These are phyloP conservation scores for Quercus dentata DNA, from an alignment of 306 rosid species.

Conservation along the genomic window DNA sequence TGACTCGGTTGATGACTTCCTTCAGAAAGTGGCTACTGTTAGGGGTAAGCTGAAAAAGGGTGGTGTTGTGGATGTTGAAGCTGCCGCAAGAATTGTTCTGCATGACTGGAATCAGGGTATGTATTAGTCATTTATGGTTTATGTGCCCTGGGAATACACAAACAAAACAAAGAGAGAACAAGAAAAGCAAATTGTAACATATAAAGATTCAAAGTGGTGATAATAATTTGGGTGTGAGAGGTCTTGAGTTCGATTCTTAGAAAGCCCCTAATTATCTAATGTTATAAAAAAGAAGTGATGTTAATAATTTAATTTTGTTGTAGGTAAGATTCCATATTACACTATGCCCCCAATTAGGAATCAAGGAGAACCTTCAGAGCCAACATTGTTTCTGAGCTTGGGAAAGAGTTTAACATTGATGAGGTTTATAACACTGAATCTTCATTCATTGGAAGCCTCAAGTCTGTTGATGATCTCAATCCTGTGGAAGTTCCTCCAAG, in stretches of 20 bases:
- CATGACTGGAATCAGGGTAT: conserved; percentile 97
- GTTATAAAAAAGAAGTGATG: neutral
- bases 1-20: conserved; percentile 77
- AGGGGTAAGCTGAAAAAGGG: conserved; percentile 97
- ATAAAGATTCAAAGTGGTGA: neutral
- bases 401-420: conserved; percentile 70
- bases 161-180: neutral
- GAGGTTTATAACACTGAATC: conserved; percentile 78
- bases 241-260: no score
- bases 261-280: no score
- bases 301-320: conserved; percentile 10
- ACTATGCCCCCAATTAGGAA: conserved; percentile 83
- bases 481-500: conserved; percentile 87
- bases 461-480: conserved; percentile 63
- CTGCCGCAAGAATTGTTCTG: conserved; percentile 90
- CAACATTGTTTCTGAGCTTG: conserved; percentile 61
- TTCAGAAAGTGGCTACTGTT: conserved; percentile 76
- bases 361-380: conserved; percentile 71
- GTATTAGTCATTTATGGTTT: neutral
- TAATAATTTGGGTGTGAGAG: neutral
- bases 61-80: conserved; percentile 65
- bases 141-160: neutral
- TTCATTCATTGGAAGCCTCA: conserved; percentile 88
- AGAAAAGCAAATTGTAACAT: neutral
- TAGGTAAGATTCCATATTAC: conserved; percentile 94